Base-by-base conservation (phyloP, 352 stramenopile species). In the Phytophthora meadii region DNA sequence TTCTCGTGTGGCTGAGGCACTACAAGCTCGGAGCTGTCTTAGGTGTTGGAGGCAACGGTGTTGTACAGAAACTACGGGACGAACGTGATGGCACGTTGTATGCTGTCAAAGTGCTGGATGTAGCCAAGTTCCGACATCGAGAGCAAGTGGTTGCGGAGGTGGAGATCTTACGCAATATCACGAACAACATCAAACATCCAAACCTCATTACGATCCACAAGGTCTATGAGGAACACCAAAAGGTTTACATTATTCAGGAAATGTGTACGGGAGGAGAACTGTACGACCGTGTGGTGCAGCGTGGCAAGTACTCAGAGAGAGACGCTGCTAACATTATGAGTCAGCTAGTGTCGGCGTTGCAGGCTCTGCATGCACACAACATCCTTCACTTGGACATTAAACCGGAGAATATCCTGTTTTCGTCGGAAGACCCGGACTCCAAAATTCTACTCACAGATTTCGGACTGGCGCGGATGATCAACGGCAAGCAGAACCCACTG, bases 341-440 rank as follows among this genome's bases (percentile, higher is more conserved):
- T 6, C 84, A 92, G 54, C 79, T 93, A 11, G 65, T 89, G 57
- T 83, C 75, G 7, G 84, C 84, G 2, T 59, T 93, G 32, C 71
- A 89, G 41, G 78, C 81, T 11, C 65, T 93, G 42, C 84, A 93
- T 54, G 60, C 71, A 15, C 82, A 90, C 75, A 92, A 92, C 67
- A 93, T 93, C 27, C 58, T 93, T 25, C 84, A 93, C 39, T 55
- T 93, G 25, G 84, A 93, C 62, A 79, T 93, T 63, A 93, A 93
- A 53, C 84, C 84, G 1, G 84, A 93, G 62, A 93, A 93, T 57
- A 91, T 93, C n/a, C 32, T 93, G 50, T 74, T 93, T 24, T 74
- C 79, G 8, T 81, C 71, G 4, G 73, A 77, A 51, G 73, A 82
- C 15, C 39, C 56, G 8, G 56, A 74, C 17, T 68, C 80, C 55